Evolutionary conservation across 768 basidiomycete genomes (phyloP), one percentile per base, ranked within the genome.

Genomic region (Lactarius hatsudake): DNA sequence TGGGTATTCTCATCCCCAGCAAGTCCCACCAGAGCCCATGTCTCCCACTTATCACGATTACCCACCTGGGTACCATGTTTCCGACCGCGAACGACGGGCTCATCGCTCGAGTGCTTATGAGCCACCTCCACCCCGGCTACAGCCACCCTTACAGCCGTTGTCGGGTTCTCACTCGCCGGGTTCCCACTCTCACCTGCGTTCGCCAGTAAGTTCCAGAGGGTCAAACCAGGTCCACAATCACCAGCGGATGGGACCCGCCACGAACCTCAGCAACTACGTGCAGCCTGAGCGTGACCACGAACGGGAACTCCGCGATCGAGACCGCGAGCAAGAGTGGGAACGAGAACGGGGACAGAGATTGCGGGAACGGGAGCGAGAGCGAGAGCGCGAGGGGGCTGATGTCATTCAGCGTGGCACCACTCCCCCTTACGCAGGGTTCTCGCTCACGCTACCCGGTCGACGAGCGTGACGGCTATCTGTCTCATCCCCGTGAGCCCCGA

Each of bases 241-340:
- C 76, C 88, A 89, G 75, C 86, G 87, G 63, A 73, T 87, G 71
- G 88, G 87, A 8, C 87, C 87, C 48, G 87, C 81, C 3, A 80
- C 85, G 30, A 85, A 82, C 71, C 79, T 87, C 57, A 83, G 81
- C 72, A 74, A 76, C 69, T 74, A 76, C 43, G 79, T 78, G 73
- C 78, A 75, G 59, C 78, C 83, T 65, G 83, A 83, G 23, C 81
- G 85, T 28, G 83, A 86, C 36, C 79, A 83, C 73, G 84, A 83
- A 64, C 79, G 80, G 34, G 79, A 79, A 32, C 74, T 40, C 53
- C 80, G 69, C 42, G 82, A 82, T 51, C 78, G 79, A 60, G 83
- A 83, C 62, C 73, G 71, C 20, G 71, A 67, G 56, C 56, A 56
- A 32, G 70, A 71, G 26, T 59, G 59, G 59, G 70, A 71, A 17